A percentile compares a stretch with the other conserved stretches of the same genome.
phyloP scores from a whole-genome alignment of 2,329 filamentous ascomycete genomes.

The Fusarium mangiferae region DNA sequence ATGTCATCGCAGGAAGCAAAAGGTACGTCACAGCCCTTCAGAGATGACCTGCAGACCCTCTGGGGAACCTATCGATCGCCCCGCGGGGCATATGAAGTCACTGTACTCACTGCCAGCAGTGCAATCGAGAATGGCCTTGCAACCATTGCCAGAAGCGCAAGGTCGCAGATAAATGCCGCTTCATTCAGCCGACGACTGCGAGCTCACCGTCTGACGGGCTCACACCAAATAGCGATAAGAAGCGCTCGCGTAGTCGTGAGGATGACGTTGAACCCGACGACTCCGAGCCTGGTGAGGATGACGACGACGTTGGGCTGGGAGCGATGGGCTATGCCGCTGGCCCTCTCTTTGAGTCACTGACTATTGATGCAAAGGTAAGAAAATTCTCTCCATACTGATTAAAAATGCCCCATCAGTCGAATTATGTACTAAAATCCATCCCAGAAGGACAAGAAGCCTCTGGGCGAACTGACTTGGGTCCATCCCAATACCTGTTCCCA shows the following conservation, averaged over 20 bases:
- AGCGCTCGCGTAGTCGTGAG: constrained; percentile 39
- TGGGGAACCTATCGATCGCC: neutral
- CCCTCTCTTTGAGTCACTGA: constrained; percentile 46
- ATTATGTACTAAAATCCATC: neutral
- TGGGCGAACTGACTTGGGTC: constrained; percentile 33
- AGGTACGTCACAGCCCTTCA: constrained; percentile 40
- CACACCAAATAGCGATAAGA: constrained; percentile 26
- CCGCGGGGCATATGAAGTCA: constrained; percentile 44
- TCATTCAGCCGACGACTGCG: constrained; percentile 39
- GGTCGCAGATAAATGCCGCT: constrained; percentile 50
- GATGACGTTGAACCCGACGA: constrained; percentile 29
- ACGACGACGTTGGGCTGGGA: constrained; percentile 45
- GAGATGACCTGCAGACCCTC: neutral
- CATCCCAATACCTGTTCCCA: constrained; percentile 41
- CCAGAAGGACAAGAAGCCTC: constrained; percentile 25
- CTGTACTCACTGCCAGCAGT: constrained; percentile 47
- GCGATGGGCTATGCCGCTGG: constrained; percentile 49
- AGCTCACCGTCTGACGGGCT: constrained; percentile 31
- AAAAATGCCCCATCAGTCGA: neutral
- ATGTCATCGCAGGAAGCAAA: constrained; percentile 54
- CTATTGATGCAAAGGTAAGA: constrained; percentile 39
- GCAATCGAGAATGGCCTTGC: constrained; percentile 53
- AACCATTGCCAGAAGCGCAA: constrained; percentile 53
- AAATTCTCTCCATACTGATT: rapidly evolving
- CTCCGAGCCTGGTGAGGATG: constrained; percentile 38